phyloP scores from a whole-genome alignment of 2,329 filamentous ascomycete species.

The Exophiala calicioides region DNA sequence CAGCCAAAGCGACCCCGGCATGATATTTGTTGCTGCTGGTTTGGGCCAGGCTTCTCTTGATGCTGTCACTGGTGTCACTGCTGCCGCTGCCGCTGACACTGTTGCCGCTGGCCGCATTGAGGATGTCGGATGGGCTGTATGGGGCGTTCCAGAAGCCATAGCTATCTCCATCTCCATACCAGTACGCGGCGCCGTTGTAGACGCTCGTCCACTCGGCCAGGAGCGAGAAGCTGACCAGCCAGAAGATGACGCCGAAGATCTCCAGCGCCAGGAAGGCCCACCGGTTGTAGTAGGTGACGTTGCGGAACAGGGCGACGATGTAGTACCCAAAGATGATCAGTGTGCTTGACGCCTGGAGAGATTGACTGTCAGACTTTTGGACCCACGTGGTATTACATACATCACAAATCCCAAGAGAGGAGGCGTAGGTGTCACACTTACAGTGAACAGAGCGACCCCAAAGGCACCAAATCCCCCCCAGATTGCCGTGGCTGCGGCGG shows the following conservation, averaged over 20 bases:
- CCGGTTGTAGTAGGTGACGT: constrained; percentile 26
- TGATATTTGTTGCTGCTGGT: constrained; percentile 16
- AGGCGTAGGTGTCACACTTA: constrained; percentile 13
- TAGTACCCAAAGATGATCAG: constrained; percentile 29
- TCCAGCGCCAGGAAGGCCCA: constrained; percentile 28
- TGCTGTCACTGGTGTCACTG: too few relatives aligned
- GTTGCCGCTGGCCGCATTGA: too few relatives aligned
- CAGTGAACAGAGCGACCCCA: constrained; percentile 26
- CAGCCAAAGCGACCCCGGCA: constrained; percentile 23
- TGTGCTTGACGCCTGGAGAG: constrained; percentile 21
- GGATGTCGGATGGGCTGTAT: constrained; percentile 15
- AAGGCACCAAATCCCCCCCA: constrained; percentile 25
- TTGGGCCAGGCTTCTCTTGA: constrained; percentile 8
- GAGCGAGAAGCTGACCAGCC: constrained; percentile 24
- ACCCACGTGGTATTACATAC: too few relatives aligned
- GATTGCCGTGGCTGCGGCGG: constrained; percentile 21
- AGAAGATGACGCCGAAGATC: constrained; percentile 25
- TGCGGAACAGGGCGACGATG: constrained; percentile 23
- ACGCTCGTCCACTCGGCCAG: constrained; percentile 22
- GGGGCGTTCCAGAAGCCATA: constrained; percentile 24
- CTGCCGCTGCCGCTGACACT: too few relatives aligned
- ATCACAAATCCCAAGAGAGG: neutral
- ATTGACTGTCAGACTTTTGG: neutral
- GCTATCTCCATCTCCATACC: constrained; percentile 12
- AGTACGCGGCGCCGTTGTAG: constrained; percentile 18